A percentile compares a stretch with the other conserved stretches of the same genome.
phyloP scores from a whole-genome alignment of 2,329 filamentous ascomycete genomes.

The Pseudocercospora musae region DNA sequence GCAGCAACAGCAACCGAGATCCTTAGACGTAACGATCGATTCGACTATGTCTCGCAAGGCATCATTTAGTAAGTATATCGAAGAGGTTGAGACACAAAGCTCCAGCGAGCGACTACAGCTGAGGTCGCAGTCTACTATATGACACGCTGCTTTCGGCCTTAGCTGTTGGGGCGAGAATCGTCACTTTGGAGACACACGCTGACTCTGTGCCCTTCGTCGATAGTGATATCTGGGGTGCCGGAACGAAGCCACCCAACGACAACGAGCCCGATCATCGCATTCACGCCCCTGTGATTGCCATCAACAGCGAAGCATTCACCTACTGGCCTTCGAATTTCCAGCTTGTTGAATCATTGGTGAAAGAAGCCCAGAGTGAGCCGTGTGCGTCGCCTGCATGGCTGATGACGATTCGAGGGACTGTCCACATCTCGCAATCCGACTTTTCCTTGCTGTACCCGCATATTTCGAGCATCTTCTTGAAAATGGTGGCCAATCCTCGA shows the following conservation, averaged over 20 bases:
- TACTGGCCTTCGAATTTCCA: constrained; percentile 65
- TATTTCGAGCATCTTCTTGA: constrained; percentile 57
- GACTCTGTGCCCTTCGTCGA: background rate
- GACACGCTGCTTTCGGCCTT: background rate
- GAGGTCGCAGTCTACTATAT: too few species aligned
- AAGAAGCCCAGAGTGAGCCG: constrained; percentile 51
- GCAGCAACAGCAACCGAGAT: constrained; percentile 62
- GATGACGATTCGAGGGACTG: constrained; percentile 54
- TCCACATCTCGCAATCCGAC: constrained; percentile 65
- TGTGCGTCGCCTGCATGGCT: constrained; percentile 42
- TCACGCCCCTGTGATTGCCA: constrained; percentile 57
- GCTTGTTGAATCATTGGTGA: constrained; percentile 54
- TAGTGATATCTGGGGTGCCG: constrained; percentile 58
- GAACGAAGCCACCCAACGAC: constrained; percentile 43
- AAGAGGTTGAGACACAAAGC: background rate
- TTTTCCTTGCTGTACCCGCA: constrained; percentile 63
- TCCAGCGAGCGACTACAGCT: background rate
- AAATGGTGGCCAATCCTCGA: constrained; percentile 61
- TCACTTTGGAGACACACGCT: background rate
- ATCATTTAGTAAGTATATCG: constrained; percentile 50
- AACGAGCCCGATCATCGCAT: constrained; percentile 45
- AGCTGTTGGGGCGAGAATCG: background rate
- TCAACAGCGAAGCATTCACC: constrained; percentile 68
- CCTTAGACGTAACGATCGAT: constrained; percentile 53
- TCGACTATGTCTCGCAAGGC: constrained; percentile 59